Evolutionary conservation across 2,329 filamentous ascomycete species (phyloP), one percentile per base, ranked within the genome.

Genomic region (Alternaria triticina): DNA sequence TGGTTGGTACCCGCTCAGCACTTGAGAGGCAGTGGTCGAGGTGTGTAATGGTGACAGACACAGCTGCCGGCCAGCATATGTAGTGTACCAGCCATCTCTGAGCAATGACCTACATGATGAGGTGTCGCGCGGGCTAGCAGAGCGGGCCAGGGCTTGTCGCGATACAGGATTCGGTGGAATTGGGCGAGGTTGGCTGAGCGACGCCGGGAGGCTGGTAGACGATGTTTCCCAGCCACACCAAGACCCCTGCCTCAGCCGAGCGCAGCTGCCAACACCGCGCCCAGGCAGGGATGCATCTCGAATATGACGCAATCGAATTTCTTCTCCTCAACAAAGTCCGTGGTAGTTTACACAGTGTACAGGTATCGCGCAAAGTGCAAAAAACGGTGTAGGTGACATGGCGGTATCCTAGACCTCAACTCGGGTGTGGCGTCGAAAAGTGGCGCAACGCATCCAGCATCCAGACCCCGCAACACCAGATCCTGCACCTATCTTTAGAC

Each of bases 81-180:
- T 75, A 73, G 69, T 61, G 54, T 56, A 60, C 77, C 77, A 79
- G 77, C 77, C 77, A 78, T 79, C 70, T 66, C 64, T 65, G 68
- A 72, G 70, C 64, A 62, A 54, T 50, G 54, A 70, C 67, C 65
- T 74, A 72, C 72, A 69, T 74, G 66, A 70, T 68, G 66, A 67
- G 60, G 64, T 69, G 59, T 54, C 62, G 65, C 61, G 57, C 64
- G 65, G 61, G 66, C 61, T 45, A 64, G 59, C 58, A 61, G 70
- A 70, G 74, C 71, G 71, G 62, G 68, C 27, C 56, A 40, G 50
- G 49, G 49, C 61, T 56, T 63, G 27, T 62, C 67, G 65, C 66
- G 59, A 64, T 55, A 54, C 67, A 72, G 61, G 73, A 75, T 74
- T 79, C 73, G 76, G 52, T 63, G 70, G 64, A 67, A 68, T 76